Evolutionary conservation across 805 yeast genomes (phyloP), one percentile per base, ranked within the genome.

Genomic region (Komagataella mondaviorum): DNA sequence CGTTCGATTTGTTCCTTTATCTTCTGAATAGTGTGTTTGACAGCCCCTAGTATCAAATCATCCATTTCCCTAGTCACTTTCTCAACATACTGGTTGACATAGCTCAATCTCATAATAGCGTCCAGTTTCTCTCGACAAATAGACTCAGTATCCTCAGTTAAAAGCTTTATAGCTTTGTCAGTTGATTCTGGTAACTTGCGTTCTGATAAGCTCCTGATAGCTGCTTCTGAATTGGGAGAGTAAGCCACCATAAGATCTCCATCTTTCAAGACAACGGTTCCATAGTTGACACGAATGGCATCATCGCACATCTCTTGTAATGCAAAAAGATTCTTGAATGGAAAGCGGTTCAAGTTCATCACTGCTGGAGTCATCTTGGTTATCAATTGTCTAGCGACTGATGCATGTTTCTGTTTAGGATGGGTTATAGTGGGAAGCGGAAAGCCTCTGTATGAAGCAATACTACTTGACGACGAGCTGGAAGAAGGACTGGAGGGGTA

Each of bases 31-130:
- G 93, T 83, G 43, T 80, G 80, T 22, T 73, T 68, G 3, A 90
- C 86, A 1, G 83, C 71, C 44, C 70, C 66, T 23, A 85, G 65
- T 2, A 89, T 89, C 59, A 81, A 68, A 18, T 66, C 73, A 60
- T 88, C 93, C 3, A 88, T 85, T 63, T 90, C 96, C 50, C 75
- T 77, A 51, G 87, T 85, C 49, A 89, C 80, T 58, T 80, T 83
- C 55, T 84, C 84, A 18, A 86, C 81, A 62, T 84, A 88, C 51
- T 83, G 79, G 54, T 87, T 70, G 2, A 88, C 78, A 54, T 89
- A 85, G 12, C 87, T 82, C 51, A 86, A 71, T 59, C 96, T 71
- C 16, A 79, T 70, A 17, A 88, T 73, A 0, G 86, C 74, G 50
- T 83, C 88, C 2, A 87, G 73, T 63, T 90, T 90, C 16, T 76